Evolutionary conservation across 176 grass and related monocot species (phyloP), one percentile per base, ranked within the genome.

Genomic region (Stipa capillata): DNA sequence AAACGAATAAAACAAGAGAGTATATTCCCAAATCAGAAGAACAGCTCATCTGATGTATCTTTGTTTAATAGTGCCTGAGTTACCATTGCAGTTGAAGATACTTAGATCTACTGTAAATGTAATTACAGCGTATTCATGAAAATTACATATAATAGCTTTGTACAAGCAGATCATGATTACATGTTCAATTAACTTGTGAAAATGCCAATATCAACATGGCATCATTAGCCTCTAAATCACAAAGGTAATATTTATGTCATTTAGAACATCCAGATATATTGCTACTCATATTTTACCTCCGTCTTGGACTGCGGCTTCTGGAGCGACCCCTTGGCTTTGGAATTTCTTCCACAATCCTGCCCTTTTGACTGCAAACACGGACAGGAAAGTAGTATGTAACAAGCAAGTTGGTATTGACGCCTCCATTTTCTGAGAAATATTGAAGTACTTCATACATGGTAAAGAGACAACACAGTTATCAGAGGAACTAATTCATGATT

Each of bases 331-430:
- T 88, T 76, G 85, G 83, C 83, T 48, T 84, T 27, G 68, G 56
- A 51, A 85, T 36, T n/a, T 23, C 83, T 87, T 93, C 93, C 39
- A 84, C 68, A 56, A 97, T 90, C 65, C 85, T 97, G 45, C 93
- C 93, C 63, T 84, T 90, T 5, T 89, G 76, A 80, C 93, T 97
- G 76, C 13, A 68, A 74, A 79, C 11, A 21, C 3, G 42, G 70
- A 53, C 25, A 24, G 20, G 11, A 70, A 70, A 27, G 34, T n/a
- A 51, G 43, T 41, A 49, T 5, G 11, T 23, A 60, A 33, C 16
- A 53, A 43, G 18, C n/a, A n/a, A n/a, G n/a, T n/a, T 60, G 4
- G 36, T 21, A 61, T 28, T 72, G 16, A 57, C 18, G 64, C n/a
- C 6, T 2, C 20, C 20, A 43, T 34, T 43, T 60, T 41, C 1